Percentiles rank a stretch among this genome's conserved stretches.
These are phyloP conservation scores for Porogramme epimiltina DNA, from an alignment of 1,284 basidiomycete species.

Conservation along the genomic window DNA sequence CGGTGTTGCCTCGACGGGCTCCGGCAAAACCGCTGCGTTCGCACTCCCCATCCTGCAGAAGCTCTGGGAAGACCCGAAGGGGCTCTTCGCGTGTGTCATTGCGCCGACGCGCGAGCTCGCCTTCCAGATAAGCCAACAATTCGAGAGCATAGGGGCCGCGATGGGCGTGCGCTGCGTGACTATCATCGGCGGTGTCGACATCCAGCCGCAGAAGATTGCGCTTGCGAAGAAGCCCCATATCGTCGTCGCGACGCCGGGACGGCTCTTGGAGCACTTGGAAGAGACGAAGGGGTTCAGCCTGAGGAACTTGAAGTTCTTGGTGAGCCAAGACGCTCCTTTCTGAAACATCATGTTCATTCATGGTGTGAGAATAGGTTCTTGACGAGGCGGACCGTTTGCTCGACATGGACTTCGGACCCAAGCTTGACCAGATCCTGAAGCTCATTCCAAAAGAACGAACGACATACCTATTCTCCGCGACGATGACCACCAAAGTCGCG, in stretches of 20 bases:
- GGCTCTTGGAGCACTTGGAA: conserved; percentile 94
- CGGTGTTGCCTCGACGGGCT: conserved; percentile 96
- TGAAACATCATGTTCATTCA: too few relatives aligned
- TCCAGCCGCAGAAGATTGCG: conserved; percentile 91
- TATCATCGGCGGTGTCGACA: conserved; percentile 95
- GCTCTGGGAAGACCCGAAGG: conserved; percentile 94
- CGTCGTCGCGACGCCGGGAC: conserved; percentile 96
- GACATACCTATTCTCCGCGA: conserved; percentile 97
- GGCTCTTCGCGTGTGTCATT: conserved; percentile 91
- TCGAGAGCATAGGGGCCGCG: conserved; percentile 90
- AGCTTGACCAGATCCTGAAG: conserved; percentile 97
- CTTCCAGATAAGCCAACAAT: conserved; percentile 98
- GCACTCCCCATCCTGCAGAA: conserved; percentile 95
- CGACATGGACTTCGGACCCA: conserved; percentile 97
- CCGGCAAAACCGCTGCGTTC: conserved; percentile 98
- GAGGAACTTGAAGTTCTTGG: conserved; percentile 87
- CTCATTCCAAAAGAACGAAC: conserved; percentile 93
- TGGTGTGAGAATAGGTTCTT: conserved; percentile 63
- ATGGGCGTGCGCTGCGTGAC: conserved; percentile 93
- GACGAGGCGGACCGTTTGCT: conserved; percentile 97
- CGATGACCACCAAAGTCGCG: conserved; percentile 99
- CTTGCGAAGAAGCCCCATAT: conserved; percentile 94
- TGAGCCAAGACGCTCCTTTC: conserved; percentile 37
- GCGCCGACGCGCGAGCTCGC: conserved; percentile 97
- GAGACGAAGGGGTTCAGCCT: conserved; percentile 98